Conservation (phyloP, 176 grass and related monocot species). For the Oryza glaberrima region DNA sequence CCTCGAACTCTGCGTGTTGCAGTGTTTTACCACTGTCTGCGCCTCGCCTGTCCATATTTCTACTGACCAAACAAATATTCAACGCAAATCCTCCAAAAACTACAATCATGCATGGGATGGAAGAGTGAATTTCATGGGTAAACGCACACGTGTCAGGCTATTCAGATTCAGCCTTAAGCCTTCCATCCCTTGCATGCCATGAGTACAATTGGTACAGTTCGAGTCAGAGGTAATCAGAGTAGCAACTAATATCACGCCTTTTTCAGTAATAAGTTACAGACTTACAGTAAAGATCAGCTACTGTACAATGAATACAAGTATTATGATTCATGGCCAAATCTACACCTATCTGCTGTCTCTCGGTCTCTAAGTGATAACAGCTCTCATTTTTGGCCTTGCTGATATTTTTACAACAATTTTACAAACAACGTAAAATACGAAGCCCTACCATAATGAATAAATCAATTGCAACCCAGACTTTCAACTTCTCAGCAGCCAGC, state of each 20-base stretch:
- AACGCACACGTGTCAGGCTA: background rate
- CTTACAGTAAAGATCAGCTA: constrained; percentile 11
- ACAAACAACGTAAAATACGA: constrained; percentile 31
- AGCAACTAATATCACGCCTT: background rate
- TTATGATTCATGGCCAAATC: constrained; percentile 34
- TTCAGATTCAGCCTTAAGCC: background rate
- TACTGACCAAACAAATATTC: background rate
- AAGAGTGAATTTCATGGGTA: background rate
- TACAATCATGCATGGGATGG: background rate
- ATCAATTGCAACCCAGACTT: constrained; percentile 33
- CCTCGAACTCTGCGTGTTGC: background rate
- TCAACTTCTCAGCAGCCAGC: background rate
- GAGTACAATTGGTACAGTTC: background rate
- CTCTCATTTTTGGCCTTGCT: constrained; percentile 7
- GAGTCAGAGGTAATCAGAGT: background rate
- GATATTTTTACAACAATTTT: constrained; percentile 45
- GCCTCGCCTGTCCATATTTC: background rate
- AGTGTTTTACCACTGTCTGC: background rate
- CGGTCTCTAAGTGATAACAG: constrained; percentile 3
- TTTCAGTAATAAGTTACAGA: background rate
- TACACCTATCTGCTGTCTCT: constrained; percentile 30
- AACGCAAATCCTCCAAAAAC: background rate
- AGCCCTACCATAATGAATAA: constrained; percentile 30
- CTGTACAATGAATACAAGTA: constrained; percentile 56
- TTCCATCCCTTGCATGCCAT: background rate